Evolutionary conservation across 768 basidiomycete genomes (phyloP), one percentile per base, ranked within the genome.

Genomic region (Erythrobasidium yunnanense): DNA sequence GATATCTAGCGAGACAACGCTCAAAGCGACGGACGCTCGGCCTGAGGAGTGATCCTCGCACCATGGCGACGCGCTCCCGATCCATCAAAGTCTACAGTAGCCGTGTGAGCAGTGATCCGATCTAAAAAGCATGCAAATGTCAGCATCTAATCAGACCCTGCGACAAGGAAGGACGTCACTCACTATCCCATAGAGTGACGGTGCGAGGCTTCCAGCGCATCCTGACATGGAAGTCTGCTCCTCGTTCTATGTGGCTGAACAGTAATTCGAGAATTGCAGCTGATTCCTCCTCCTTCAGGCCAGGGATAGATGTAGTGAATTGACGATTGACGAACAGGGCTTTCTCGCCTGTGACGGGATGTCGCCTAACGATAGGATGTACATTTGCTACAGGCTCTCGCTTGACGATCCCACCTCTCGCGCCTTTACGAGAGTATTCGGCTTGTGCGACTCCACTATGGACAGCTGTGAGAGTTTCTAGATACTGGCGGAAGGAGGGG

Each of bases 321-420:
- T 88, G 87, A 68, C 81, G 81, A 78, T 90, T 90, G 67, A 93
- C 87, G 74, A 86, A 91, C 56, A 90, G 79, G 0, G 87, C 87
- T 75, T 91, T 88, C 69, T 87, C 84, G 20, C 87, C 88, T 0
- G 89, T 91, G 29, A 90, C 88, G 1, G 89, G 88, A 75, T 90
- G 88, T 69, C 76, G 79, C 68, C 88, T 79, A 29, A 92, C 80
- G 29, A 91, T 76, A 2, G 88, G 89, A 70, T 91, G 88, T 25
- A 86, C 76, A 71, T 87, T 80, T 75, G 88, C 85, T 6, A 91
- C 88, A 1, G 88, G 88, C 52, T 89, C 87, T 25, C 89, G 80
- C 57, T 87, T 82, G 50, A 90, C 85, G 42, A 84, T 78, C 1
- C 85, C 87, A 25, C 87, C 87, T 32, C 88, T 79, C 67, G 82